Percentiles rank a stretch among this genome's conserved stretches.
These are phyloP conservation scores for Globisporangium carolinianum DNA, from an alignment of 352 stramenopile species.

Conservation along the genomic window DNA sequence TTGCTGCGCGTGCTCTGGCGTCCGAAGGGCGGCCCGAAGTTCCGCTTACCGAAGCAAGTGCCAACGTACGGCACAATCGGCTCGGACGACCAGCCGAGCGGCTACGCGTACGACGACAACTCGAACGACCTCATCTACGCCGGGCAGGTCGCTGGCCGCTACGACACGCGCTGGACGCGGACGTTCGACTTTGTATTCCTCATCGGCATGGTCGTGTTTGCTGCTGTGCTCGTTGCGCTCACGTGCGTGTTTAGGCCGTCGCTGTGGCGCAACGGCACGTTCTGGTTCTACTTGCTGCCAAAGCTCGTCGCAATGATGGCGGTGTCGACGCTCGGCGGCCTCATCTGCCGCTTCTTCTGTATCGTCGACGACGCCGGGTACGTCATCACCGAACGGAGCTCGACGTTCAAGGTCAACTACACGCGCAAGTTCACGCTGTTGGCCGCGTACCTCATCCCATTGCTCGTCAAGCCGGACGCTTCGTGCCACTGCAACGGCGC, in stretches of 20 bases:
- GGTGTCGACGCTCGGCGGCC: constrained; percentile 65
- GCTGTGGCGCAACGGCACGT: constrained; percentile 58
- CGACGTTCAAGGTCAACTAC: constrained; percentile 85
- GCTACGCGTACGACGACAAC: constrained; percentile 73
- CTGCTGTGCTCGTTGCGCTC: constrained; percentile 32
- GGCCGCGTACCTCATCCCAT: constrained; percentile 71
- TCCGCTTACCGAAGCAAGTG: constrained; percentile 69
- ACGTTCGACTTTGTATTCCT: constrained; percentile 84
- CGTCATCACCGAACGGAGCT: constrained; percentile 78
- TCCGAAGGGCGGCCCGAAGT: constrained; percentile 63
- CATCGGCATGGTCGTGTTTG: constrained; percentile 52
- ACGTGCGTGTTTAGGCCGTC: constrained; percentile 51
- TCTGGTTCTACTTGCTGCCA: constrained; percentile 75
- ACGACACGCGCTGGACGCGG: constrained; percentile 78
- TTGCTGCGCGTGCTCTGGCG: constrained; percentile 72
- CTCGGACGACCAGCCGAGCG: constrained; percentile 39
- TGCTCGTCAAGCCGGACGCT: constrained; percentile 64
- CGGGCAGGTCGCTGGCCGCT: constrained; percentile 66
- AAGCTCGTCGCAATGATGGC: constrained; percentile 82
- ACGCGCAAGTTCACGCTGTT: constrained; percentile 78
- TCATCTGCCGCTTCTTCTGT: constrained; percentile 79
- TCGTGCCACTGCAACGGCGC: constrained; percentile 42
- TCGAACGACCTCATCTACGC: constrained; percentile 82
- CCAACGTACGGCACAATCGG: constrained; percentile 71
- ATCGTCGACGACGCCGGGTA: constrained; percentile 77